phyloP scores from a whole-genome alignment of 1,284 basidiomycete species.

The Cutaneotrichosporon mucoides region DNA sequence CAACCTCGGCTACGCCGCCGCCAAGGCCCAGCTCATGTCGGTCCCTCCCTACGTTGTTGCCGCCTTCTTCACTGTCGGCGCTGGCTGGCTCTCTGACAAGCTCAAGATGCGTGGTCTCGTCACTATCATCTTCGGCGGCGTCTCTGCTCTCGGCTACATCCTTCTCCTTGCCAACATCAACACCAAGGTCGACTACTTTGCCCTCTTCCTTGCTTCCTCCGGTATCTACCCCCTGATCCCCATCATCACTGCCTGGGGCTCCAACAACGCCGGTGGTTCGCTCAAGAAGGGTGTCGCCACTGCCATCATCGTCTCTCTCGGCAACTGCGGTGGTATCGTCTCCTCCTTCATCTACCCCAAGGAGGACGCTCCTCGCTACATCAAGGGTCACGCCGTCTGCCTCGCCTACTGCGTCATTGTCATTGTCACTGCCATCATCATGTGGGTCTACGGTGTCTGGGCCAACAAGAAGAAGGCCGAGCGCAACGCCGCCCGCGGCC shows the following conservation, averaged over 20 bases:
- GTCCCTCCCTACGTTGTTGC: conserved; percentile 39
- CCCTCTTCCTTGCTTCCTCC: conserved; percentile 56
- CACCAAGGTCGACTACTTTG: conserved; percentile 54
- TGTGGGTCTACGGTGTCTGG: conserved; percentile 24
- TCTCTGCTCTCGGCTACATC: conserved; percentile 32
- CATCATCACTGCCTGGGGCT: conserved; percentile 57
- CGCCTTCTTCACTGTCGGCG: conserved; percentile 36
- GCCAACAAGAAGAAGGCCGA: conserved; percentile 29
- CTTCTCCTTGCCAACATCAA: conserved; percentile 34
- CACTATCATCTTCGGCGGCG: conserved; percentile 39
- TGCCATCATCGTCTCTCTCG: conserved; percentile 57
- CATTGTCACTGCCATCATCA: conserved; percentile 21
- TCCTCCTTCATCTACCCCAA: conserved; percentile 52
- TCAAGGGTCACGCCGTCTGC: conserved; percentile 34
- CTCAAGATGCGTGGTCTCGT: conserved; percentile 37
- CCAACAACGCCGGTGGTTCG: conserved; percentile 58
- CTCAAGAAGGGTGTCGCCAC: conserved; percentile 56
- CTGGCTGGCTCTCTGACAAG: conserved; percentile 43
- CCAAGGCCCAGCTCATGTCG: conserved; percentile 61
- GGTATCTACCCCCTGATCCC: conserved; percentile 59
- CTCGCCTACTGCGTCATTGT: conserved; percentile 29
- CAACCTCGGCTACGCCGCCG: conserved; percentile 59
- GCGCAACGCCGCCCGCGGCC: conserved; percentile 25
- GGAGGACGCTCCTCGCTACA: conserved; percentile 25
- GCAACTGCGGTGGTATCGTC: conserved; percentile 56